Evolutionary conservation across 1,284 basidiomycete genomes (phyloP).

Genomic region (Puccinia hordei): DNA sequence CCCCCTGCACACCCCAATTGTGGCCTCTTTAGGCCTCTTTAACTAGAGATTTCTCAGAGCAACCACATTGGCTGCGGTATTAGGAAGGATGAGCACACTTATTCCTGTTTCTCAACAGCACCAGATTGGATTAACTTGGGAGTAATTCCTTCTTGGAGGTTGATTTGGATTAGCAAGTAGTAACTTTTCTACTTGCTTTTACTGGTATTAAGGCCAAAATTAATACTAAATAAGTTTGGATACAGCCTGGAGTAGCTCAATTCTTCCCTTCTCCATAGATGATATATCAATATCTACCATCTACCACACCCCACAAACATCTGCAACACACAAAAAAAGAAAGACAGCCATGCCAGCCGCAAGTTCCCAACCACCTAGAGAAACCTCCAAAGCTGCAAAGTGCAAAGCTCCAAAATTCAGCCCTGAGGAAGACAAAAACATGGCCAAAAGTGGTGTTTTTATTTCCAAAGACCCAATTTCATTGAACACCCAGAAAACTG

Average conservation of each 20-base stretch:
- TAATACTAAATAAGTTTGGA: not conserved
- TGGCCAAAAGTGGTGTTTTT: not conserved
- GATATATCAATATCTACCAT: too few relatives aligned
- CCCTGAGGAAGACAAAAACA: not conserved
- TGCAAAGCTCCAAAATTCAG: not conserved
- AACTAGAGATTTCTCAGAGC: too few relatives aligned
- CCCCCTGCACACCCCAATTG: too few relatives aligned
- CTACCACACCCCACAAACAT: not conserved
- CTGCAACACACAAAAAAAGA: not conserved
- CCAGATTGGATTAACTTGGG: too few relatives aligned
- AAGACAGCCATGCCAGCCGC: not conserved
- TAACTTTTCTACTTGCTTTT: not conserved
- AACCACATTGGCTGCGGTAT: too few relatives aligned
- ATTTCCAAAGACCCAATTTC: not conserved
- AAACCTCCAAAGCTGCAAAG: not conserved
- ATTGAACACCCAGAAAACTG: slow-evolving; percentile 1
- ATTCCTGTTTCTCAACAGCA: too few relatives aligned
- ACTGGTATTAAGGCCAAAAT: not conserved
- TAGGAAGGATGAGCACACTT: too few relatives aligned
- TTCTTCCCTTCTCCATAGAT: too few relatives aligned
- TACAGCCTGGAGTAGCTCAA: not conserved
- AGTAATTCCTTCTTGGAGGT: too few relatives aligned
- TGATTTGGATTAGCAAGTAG: not conserved
- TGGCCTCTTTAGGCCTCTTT: too few relatives aligned
- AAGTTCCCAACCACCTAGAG: not conserved